These are phyloP conservation scores for Gomphus bonarii DNA, from an alignment of 1,284 basidiomycete species.

Conservation along the genomic window DNA sequence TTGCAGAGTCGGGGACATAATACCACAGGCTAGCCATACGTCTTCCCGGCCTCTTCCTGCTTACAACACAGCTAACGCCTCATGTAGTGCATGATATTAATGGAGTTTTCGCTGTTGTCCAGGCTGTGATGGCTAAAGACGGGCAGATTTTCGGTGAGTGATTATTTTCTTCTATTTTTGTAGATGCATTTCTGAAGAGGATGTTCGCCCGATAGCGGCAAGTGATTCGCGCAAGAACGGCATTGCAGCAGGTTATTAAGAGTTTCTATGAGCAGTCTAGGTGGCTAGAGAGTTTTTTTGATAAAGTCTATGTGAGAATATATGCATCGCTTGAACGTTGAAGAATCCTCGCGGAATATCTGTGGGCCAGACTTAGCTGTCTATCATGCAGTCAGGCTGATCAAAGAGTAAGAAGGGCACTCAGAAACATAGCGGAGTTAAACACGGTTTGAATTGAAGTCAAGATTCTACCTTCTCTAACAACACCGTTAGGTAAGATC, in stretches of 20 bases:
- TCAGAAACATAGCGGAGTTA: background rate
- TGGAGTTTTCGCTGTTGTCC: conserved; percentile 58
- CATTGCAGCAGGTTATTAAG: conserved; percentile 66
- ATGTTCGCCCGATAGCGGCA: conserved; percentile 39
- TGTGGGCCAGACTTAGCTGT: too few relatives aligned
- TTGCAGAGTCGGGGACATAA: conserved; percentile 63
- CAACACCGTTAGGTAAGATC: background rate
- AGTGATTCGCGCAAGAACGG: conserved; percentile 82
- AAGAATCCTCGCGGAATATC: too few relatives aligned
- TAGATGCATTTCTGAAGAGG: conserved; percentile 23
- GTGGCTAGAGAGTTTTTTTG: background rate
- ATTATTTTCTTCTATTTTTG: background rate
- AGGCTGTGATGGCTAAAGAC: conserved; percentile 48
- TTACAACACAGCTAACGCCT: conserved; percentile 6
- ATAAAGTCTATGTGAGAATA: too few relatives aligned
- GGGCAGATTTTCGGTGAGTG: conserved; percentile 46
- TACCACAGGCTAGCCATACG: conserved; percentile 42
- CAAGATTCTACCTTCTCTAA: background rate
- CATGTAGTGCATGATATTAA: conserved; percentile 37
- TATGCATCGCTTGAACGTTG: too few relatives aligned
- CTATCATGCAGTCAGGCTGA: background rate
- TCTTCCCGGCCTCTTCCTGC: conserved; percentile 9
- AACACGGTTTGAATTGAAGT: background rate
- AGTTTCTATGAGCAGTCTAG: background rate
- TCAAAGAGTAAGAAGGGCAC: background rate